phyloP scores from a whole-genome alignment of 202 grass and related monocot species.

The Digitaria exilis region DNA sequence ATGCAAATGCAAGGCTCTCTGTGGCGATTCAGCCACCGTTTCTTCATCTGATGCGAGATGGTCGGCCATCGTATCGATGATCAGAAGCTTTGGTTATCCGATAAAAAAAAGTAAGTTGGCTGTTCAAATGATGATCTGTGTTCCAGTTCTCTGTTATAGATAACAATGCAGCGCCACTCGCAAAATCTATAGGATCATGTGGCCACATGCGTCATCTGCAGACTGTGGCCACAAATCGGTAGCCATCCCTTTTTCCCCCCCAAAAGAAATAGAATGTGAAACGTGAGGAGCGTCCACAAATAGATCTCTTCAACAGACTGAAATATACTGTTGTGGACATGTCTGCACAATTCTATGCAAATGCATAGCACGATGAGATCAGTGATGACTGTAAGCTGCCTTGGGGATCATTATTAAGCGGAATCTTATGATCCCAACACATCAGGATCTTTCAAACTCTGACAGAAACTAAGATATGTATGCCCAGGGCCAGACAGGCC shows the following conservation, averaged over 20 bases:
- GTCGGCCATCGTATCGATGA: not conserved
- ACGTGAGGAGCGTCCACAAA: not conserved
- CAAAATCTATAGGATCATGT: not conserved
- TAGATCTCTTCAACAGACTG: not conserved
- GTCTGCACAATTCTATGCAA: slow-evolving; percentile 3
- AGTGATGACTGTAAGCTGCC: not conserved
- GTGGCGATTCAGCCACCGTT: not conserved
- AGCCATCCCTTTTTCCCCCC: not conserved
- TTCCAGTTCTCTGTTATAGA: not conserved
- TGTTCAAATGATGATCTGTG: too few relatives aligned
- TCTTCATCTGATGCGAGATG: not conserved
- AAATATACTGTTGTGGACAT: slow-evolving; percentile 17
- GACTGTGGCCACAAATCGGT: not conserved
- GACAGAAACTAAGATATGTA: slow-evolving; percentile 43
- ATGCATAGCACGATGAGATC: not conserved
- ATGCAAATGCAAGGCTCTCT: not conserved
- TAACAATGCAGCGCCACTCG: not conserved
- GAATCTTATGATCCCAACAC: slow-evolving; percentile 3
- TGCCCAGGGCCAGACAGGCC: slow-evolving; percentile 34
- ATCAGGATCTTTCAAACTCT: not conserved
- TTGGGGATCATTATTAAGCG: not conserved
- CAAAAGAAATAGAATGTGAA: not conserved
- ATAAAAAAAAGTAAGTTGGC: too few relatives aligned
- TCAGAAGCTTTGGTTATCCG: not conserved
- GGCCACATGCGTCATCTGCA: not conserved